Evolutionary conservation across 192 early-diverging fungal species (phyloP), one percentile per base, ranked within the genome.

Genomic region (Coemansia sp.): DNA sequence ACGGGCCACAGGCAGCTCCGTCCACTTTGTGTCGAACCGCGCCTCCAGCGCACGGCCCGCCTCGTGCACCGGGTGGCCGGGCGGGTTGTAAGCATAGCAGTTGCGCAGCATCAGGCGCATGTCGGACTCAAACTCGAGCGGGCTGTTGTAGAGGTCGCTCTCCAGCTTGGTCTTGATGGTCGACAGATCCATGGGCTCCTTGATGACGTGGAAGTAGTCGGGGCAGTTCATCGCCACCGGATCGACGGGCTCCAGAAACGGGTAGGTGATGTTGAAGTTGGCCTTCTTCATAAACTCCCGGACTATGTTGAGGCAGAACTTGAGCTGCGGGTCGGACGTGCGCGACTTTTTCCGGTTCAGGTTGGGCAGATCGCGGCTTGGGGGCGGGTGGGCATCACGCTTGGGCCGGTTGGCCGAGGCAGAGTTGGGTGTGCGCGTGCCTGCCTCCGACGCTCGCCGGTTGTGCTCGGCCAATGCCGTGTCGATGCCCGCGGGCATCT

Each of bases 241-340:
- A 55, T 97, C 94, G 26, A 99, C 95, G 7, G 97, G 94, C 43
- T 80, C 75, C 38, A 86, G 60, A 48, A 92, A 92, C 14, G 86
- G 86, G 23, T 81, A 85, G 25, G 80, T 81, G 36, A 87, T 83
- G 48, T 81, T 78, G 37, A 77, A 80, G 66, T 88, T 78, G 46
- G 77, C 65, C 64, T 78, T 80, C 35, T 88, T 88, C 52, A 79
- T 72, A 48, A 91, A 73, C 41, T 91, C 88, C 38, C 64, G 59
- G 27, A 87, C 43, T 34, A 84, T 77, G 24, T 67, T 67, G 28
- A 73, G 64, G 59, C 87, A 88, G 55, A 82, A 85, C 38, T 67
- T 68, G 58, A 87, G 67, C 50, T 87, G 82, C 23, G 78, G 64
- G 48, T 83, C 83, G 8, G 72, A 36, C 1, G 72, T 57, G 5